These are phyloP conservation scores for Lagenidium giganteum DNA, from an alignment of 352 stramenopile genomes.

Conservation along the genomic window DNA sequence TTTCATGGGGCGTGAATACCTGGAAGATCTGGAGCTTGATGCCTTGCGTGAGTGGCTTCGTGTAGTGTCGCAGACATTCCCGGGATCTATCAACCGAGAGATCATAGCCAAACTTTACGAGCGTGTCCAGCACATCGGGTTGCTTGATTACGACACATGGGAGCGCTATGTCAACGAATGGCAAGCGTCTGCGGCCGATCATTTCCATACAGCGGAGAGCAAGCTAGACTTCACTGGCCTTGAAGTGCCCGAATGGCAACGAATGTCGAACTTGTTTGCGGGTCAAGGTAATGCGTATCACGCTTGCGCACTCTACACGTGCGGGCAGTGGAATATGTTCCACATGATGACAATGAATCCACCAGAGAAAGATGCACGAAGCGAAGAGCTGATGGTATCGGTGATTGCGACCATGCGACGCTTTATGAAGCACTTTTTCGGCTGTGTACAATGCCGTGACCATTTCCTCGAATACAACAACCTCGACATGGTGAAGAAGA, in stretches of 20 bases:
- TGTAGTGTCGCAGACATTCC: conserved; percentile 68
- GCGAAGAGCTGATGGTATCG: conserved; percentile 49
- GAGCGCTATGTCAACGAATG: conserved; percentile 54
- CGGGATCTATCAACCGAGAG: conserved; percentile 65
- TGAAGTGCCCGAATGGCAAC: conserved; percentile 60
- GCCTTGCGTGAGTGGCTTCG: conserved; percentile 76
- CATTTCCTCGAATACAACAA: conserved; percentile 80
- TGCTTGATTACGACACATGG: conserved; percentile 73
- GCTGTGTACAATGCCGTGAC: conserved; percentile 69
- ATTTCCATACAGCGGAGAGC: conserved; percentile 52
- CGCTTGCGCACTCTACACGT: conserved; percentile 76
- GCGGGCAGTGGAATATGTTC: conserved; percentile 85
- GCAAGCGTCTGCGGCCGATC: conserved; percentile 40
- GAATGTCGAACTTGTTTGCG: conserved; percentile 52
- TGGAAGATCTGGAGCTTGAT: conserved; percentile 73
- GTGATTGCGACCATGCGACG: conserved; percentile 72
- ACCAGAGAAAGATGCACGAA: conserved; percentile 26
- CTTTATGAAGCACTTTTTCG: conserved; percentile 85
- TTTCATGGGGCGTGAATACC: conserved; percentile 70
- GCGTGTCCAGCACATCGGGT: conserved; percentile 35
- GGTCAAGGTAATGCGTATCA: conserved; percentile 60
- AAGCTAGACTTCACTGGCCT: conserved; percentile 44
- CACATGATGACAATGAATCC: conserved; percentile 83
- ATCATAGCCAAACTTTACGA: conserved; percentile 47
- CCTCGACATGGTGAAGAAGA: conserved; percentile 55